Base-by-base conservation (phyloP, 306 rosid species). In the Canavalia gladiata region DNA sequence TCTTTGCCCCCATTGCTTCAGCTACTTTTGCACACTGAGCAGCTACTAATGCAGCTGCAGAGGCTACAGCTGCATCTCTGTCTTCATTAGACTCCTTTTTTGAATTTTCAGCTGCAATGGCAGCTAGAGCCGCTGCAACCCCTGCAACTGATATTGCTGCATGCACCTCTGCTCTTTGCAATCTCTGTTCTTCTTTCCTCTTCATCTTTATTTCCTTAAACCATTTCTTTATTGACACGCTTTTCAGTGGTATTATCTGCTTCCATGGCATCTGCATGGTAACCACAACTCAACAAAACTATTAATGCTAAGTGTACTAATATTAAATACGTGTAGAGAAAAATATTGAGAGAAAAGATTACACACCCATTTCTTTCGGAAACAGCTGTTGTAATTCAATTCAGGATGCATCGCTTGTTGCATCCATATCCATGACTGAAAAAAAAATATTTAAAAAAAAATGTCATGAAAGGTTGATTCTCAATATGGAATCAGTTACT, bases 331-430 rank as follows among this genome's bases (percentile, higher is more conserved):
- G 41, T 47, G 7, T 68, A 8, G 11, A 33, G 12, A 3, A 41
- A 25, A 41, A 8, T 18, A 13, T 18, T 68, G 39, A 64, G 43
- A n/a, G 56, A 63, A 35, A 45, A 72, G 41, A 66, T 47, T 8
- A 77, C 90, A 1, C 74, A 93, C 98, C 99, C 98, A 93, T 92
- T 90, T 93, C 89, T 91, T 96, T 54, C 84, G 41, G 82, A 92
- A 90, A 87, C 85, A 85, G 83, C 94, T 75, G 77, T 83, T 90
- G 92, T 93, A 96, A 82, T 96, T 93, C 83, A 96, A 72, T 78
- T 96, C 98, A 12, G 99, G 99, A 78, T 96, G 99, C 98, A 96
- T 96, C 0, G 99, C 99, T 90, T 93, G 99, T 65, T 96, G 99
- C 97, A 92, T 93, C 94, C 98, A 88, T 87, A 96, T 88, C 94